Base-by-base conservation (phyloP, 2,329 filamentous ascomycete genomes). In the Fusarium drepaniforme region DNA sequence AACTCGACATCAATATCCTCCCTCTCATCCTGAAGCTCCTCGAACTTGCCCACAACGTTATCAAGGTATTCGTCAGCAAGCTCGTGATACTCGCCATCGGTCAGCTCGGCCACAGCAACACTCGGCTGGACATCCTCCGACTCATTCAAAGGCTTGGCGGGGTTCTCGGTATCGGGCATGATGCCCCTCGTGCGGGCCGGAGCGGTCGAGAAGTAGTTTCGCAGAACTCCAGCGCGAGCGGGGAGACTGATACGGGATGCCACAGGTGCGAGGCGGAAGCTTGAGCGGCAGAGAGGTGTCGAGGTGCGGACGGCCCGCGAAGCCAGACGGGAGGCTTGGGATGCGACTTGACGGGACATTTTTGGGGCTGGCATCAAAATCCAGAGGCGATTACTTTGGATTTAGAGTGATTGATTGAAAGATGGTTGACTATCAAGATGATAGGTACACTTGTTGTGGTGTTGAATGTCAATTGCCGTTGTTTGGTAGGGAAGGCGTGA, bases 1-100 rank as follows among this genome's bases (percentile, higher is more conserved):
- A 93, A 98, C 80, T 99, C 97, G 7, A 97, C 93, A 77, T 99
- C 97, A 8, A 98, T 84, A 64, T 95, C 93, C 11, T 93, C 91
- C 9, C 89, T 85, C 37, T 88, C 85, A 80, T 98, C 97, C 78
- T 94, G 91, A 35, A 93, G 83, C 70, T 90, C 88, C 85, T 99
- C 97, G 49, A 97, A 87, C 65, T 86, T 88, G 64, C 78, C 80
- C 15, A 91, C 80, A 3, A 92, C 83, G 11, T 77, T 80, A 7
- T 92, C 88, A 78, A 98, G 88, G 82, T 94, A 97, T 60, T 88
- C 83, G 80, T 98, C 94, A 33, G 95, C 91, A 35, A 94, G 86
- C 67, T 93, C 88, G 80, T 97, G 92, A 82, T 97, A 98, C 80
- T 95, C 86, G 30, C 88, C 85, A 4, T 93, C 90, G 3, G 90